Evolutionary conservation across 352 stramenopile genomes (phyloP).

Genomic region (Phytophthora citrophthora): DNA sequence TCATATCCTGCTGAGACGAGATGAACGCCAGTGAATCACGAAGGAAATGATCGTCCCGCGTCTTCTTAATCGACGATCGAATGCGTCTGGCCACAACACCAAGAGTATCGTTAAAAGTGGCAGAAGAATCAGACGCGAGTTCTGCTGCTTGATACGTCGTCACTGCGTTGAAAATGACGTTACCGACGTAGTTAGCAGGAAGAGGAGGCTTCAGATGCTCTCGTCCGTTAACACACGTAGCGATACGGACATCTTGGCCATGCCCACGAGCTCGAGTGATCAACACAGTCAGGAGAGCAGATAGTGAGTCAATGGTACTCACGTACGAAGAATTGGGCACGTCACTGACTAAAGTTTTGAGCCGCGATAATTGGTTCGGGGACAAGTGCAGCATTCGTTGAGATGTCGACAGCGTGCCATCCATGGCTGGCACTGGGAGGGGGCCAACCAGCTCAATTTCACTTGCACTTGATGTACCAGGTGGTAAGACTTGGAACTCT

Average conservation of each 20-base stretch:
- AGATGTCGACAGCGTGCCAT: background rate
- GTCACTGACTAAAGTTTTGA: background rate
- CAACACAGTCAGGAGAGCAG: conserved; percentile 45
- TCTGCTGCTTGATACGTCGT: conserved; percentile 27
- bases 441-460: background rate
- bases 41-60: conserved; percentile 1
- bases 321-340: conserved; percentile 23
- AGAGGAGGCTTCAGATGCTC: conserved; percentile 43
- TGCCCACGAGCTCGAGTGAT: conserved; percentile 50
- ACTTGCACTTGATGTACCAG: background rate
- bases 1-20: background rate
- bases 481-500: background rate
- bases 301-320: conserved; percentile 54
- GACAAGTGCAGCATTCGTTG: background rate
- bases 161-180: conserved; percentile 50
- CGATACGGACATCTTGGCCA: conserved; percentile 41
- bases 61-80: background rate
- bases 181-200: conserved; percentile 44
- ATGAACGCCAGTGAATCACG: conserved; percentile 1
- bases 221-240: conserved; percentile 48
- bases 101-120: background rate
- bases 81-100: background rate
- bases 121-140: background rate
- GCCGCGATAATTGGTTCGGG: background rate
- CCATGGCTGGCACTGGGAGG: background rate